Base-by-base conservation (phyloP, 75 land plant species). In the Gnetum montanum region DNA sequence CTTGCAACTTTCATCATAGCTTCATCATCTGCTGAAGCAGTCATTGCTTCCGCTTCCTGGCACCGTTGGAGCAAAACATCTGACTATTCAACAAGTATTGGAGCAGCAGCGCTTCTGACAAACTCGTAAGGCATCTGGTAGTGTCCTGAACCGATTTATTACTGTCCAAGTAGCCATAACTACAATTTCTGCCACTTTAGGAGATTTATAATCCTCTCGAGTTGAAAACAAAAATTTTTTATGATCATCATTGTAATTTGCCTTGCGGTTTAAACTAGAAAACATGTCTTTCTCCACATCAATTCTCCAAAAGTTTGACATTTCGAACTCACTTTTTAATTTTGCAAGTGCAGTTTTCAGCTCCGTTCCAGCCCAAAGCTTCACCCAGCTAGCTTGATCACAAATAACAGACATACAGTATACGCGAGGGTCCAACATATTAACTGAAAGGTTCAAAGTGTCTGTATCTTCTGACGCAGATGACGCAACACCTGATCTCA, bases 311-410 rank as follows among this genome's bases (percentile, higher is more conserved):
- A 62, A 68, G 31, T 34, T 74, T 52, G 81, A 92, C 37, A 56
- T 60, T 23, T 77, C 80, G 20, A 83, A 49, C 30, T 70, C 72
- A 13, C 27, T 46, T 51, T 67, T 76, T 15, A 95, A 31, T 69
- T 84, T 95, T 31, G 70, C 70, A 20, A 70, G 67, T 11, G 67
- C 63, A 53, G 90, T 97, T 38, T 15, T 47, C 43, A 71, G 71
- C 84, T 95, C 99, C 18, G 85, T 60, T 24, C 80, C 66, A 35
- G 89, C 78, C 99, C 99, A 95, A 41, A 90, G 26, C 46, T 90
- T 84, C 64, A 95, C 77, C 99, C 99, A 95, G 50, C 84, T 88
- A 31, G 81, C 75, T 31, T 86, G 69, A 49, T 95, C 97, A 58
- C 73, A 82, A 54, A 95, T 86, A 4, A 86, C 77, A 40, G 83